These are phyloP conservation scores for Penicillium aurantiogriseum DNA, from an alignment of 2,329 filamentous ascomycete genomes.

Conservation along the genomic window DNA sequence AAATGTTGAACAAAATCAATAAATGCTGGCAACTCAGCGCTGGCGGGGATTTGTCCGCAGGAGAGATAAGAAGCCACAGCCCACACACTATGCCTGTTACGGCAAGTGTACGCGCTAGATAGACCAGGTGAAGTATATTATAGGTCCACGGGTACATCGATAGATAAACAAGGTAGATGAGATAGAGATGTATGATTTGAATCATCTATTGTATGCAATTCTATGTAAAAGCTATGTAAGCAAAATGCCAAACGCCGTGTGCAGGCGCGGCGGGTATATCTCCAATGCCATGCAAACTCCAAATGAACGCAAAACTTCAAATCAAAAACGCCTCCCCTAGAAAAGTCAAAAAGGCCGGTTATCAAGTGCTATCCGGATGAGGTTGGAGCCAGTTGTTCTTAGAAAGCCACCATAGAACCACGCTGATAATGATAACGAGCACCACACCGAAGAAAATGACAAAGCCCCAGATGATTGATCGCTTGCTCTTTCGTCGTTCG, in stretches of 20 bases:
- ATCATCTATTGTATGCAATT: neutral
- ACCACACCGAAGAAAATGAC: slow-evolving; percentile 31
- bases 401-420: slow-evolving; percentile 47
- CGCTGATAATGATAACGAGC: slow-evolving; percentile 44
- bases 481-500: slow-evolving; percentile 50
- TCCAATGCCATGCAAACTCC: slow-evolving; percentile 1
- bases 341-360: too few relatives aligned
- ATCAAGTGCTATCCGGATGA: neutral
- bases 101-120: neutral
- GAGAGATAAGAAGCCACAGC: neutral
- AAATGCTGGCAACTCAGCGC: neutral
- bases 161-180: neutral
- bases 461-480: slow-evolving; percentile 47
- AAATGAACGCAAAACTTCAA: neutral
- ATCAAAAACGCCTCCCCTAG: neutral
- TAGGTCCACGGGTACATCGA: too few relatives aligned
- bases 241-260: slow-evolving; percentile 4
- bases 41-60: neutral
- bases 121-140: neutral
- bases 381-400: slow-evolving; percentile 33
- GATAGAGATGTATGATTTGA: neutral
- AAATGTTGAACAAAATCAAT: neutral
- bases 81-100: neutral
- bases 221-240: neutral
- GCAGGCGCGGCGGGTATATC: slow-evolving; percentile 9